Conservation (phyloP, 345 rosid genomes). For the Schrenkiella parvula region DNA sequence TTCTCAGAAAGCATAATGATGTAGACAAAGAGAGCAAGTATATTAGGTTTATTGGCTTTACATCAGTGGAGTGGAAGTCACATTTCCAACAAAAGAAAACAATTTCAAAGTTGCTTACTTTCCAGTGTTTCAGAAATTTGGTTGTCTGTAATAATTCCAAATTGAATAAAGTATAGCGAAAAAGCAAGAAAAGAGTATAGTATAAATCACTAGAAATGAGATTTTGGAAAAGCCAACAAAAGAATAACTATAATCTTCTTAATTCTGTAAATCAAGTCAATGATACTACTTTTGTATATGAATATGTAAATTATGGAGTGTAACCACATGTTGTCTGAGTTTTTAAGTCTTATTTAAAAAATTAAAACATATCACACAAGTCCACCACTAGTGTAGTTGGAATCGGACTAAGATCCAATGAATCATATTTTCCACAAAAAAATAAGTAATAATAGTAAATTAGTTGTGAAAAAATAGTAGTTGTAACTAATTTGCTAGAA, state of each 20-base stretch:
- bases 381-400: background rate
- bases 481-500: background rate
- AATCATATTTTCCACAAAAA: background rate
- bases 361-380: background rate
- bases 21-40: constrained; percentile 9
- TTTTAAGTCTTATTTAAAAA: no score
- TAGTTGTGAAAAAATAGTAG: background rate
- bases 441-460: background rate
- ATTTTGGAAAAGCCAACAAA: background rate
- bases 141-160: background rate
- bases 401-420: constrained; percentile 4
- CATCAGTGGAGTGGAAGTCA: constrained; percentile 36
- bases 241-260: background rate
- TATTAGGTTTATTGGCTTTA: constrained; percentile 26
- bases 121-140: background rate
- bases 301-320: background rate
- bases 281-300: background rate
- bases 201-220: background rate
- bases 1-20: constrained; percentile 16
- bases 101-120: background rate
- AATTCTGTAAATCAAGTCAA: background rate
- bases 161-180: background rate
- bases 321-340: background rate
- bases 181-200: background rate
- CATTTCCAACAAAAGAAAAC: constrained; percentile 30